phyloP scores from a whole-genome alignment of 2,329 filamentous ascomycete genomes.

The Trichoderma brevicompactum region DNA sequence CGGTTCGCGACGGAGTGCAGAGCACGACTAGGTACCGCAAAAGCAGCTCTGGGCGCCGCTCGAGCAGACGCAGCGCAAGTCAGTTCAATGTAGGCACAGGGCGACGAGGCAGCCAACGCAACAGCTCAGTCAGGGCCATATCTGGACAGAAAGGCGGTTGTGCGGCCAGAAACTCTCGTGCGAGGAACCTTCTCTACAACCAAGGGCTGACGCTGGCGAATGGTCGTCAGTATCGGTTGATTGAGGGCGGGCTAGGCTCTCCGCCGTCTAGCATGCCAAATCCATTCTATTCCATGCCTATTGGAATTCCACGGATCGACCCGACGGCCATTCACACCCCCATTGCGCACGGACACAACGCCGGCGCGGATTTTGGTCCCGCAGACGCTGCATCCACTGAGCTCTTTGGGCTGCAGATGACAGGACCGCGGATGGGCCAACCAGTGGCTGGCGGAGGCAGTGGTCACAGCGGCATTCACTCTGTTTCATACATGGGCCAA shows the following conservation, averaged over 20 bases:
- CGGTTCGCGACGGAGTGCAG: constrained; percentile 72
- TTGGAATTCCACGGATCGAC: constrained; percentile 35
- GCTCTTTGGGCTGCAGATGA: constrained; percentile 30
- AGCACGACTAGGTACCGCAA: constrained; percentile 83
- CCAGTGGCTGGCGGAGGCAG: constrained; percentile 14
- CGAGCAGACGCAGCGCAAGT: constrained; percentile 27
- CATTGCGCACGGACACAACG: constrained; percentile 28
- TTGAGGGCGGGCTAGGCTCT: constrained; percentile 27
- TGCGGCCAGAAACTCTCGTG: constrained; percentile 38
- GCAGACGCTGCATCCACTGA: constrained; percentile 11
- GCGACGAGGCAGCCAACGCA: constrained; percentile 34
- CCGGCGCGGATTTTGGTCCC: constrained; percentile 6
- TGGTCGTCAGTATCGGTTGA: constrained; percentile 17
- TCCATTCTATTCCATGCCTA: constrained; percentile 33
- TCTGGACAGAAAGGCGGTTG: constrained; percentile 44
- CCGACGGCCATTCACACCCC: constrained; percentile 25
- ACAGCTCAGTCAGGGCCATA: constrained; percentile 39
- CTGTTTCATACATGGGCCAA: constrained; percentile 25
- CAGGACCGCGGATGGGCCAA: constrained; percentile 24
- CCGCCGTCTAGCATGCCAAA: constrained; percentile 34
- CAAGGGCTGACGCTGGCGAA: constrained; percentile 32
- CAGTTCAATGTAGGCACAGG: constrained; percentile 25
- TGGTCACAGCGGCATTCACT: constrained; percentile 17
- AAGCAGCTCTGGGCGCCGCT: constrained; percentile 41
- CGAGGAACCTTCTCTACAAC: constrained; percentile 35